Evolutionary conservation across 2,329 filamentous ascomycete genomes (phyloP).

Genomic region (Neopestalotiopsis rosae): DNA sequence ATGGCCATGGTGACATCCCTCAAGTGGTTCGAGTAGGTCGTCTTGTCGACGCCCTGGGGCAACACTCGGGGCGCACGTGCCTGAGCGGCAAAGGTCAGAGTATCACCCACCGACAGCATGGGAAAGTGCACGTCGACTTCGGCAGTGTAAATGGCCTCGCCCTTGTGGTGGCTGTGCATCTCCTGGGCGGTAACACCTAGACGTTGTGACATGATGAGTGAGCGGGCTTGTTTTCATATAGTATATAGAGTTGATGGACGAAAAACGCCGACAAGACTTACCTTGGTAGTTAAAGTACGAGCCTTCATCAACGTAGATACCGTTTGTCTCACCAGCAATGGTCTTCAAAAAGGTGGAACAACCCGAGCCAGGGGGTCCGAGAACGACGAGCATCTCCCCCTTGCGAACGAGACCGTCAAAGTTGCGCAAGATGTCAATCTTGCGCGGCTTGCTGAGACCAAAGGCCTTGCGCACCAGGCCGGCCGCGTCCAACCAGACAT

Average conservation of each 20-base stretch:
- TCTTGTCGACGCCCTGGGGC: conserved; percentile 58
- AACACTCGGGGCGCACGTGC: conserved; percentile 67
- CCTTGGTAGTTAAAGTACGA: conserved; percentile 83
- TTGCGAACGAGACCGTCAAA: conserved; percentile 55
- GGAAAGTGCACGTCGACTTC: conserved; percentile 84
- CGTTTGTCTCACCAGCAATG: conserved; percentile 79
- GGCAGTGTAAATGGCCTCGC: conserved; percentile 84
- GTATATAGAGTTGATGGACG: too few species aligned
- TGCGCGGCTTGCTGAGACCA: conserved; percentile 47
- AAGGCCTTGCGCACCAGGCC: conserved; percentile 54
- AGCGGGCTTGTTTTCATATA: background rate
- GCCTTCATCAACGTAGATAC: conserved; percentile 70
- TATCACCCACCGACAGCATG: conserved; percentile 76
- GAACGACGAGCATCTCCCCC: conserved; percentile 61
- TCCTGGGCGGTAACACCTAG: conserved; percentile 66
- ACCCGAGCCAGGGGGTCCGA: conserved; percentile 66
- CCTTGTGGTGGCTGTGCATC: conserved; percentile 77
- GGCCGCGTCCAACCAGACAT: conserved; percentile 60
- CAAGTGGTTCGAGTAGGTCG: conserved; percentile 63
- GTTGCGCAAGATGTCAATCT: conserved; percentile 52
- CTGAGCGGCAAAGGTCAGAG: conserved; percentile 75
- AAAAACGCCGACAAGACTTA: conserved; percentile 27
- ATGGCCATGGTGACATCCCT: conserved; percentile 75
- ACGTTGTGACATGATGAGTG: background rate
- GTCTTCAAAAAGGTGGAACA: conserved; percentile 87